Base-by-base conservation (phyloP, 2,329 filamentous ascomycete genomes). In the Alternaria brassicae region DNA sequence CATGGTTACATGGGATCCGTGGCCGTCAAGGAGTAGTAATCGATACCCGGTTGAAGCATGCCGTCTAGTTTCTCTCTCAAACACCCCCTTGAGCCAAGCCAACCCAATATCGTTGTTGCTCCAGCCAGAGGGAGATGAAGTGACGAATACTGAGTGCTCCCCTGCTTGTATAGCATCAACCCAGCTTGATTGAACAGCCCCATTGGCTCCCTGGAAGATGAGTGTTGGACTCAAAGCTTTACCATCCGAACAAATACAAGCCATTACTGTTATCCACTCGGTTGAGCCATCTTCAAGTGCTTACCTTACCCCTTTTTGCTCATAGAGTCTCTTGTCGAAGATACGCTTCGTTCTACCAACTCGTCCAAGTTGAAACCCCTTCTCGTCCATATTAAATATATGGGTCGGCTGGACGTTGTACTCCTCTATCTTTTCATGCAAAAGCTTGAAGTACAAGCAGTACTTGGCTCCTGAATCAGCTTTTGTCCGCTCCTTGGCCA, bases 401-500 rank as follows among this genome's bases (percentile, higher is more conserved):
- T 50, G 32, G 4, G n/a, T 10, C 6, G 47, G 47, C 15, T 50
- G n/a, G 17, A 50, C 21, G 9, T 50, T 27, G n/a, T 50, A 50
- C 17, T 50, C 32, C 13, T 39, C 21, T 5, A 50, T 37, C 34
- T 50, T 50, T n/a, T 50, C 6, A n/a, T 39, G 23, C 9, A 50
- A 19, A 27, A 50, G 47, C 32, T 50, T 40, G 42, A 71, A 71
- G n/a, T 61, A 59, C 12, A 53, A 51, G 12, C 42, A 49, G 58
- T 68, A 70, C 55, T 66, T 61, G 27, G 42, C n/a, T 15, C 19
- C 34, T 51, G 42, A 63, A 56, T 73, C 60, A 58, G 63, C 69
- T 37, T 63, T 57, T 60, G 17, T 55, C 15, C 34, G 12, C 15
- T 36, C 13, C 34, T 36, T 36, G 34, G 34, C 15, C 34, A 36